Percentiles rank a stretch among this genome's conserved stretches.
Evolutionary conservation across 1,284 basidiomycete genomes (phyloP).

Genomic region (Ganoderma lingzhi): DNA sequence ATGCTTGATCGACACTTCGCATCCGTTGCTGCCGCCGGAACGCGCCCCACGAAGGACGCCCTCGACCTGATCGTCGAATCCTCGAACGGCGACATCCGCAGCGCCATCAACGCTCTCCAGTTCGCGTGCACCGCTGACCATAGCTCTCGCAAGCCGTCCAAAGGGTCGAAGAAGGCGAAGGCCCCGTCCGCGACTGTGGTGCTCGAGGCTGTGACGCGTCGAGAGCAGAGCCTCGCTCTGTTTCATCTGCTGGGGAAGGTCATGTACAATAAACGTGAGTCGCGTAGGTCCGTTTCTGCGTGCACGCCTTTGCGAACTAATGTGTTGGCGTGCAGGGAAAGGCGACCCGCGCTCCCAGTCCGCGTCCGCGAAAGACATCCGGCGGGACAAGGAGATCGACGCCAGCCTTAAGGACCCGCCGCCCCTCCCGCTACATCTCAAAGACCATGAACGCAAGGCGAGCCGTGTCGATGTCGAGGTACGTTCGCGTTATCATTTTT

Average conservation of each 20-base stretch:
- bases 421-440: conserved; percentile 63
- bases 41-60: conserved; percentile 65
- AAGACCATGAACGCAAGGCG: conserved; percentile 67
- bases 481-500: conserved; percentile 34
- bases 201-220: conserved; percentile 76
- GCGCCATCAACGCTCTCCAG: conserved; percentile 92
- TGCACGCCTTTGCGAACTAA: not conserved
- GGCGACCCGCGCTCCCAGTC: conserved; percentile 66
- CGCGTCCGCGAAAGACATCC: conserved; percentile 61
- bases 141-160: conserved; percentile 4
- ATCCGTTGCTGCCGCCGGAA: conserved; percentile 33
- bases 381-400: conserved; percentile 66
- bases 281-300: no score
- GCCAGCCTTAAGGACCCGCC: conserved; percentile 56
- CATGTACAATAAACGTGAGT: conserved; percentile 92
- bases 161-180: conserved; percentile 30
- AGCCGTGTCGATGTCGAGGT: conserved; percentile 89
- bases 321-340: conserved; percentile 60
- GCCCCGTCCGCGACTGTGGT: conserved; percentile 43
- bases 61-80: conserved; percentile 82
- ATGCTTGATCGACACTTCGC: conserved; percentile 63
- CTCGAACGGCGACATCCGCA: conserved; percentile 90
- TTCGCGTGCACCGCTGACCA: conserved; percentile 59
- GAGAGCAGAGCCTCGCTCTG: conserved; percentile 88
- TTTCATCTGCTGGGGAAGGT: conserved; percentile 96